These are phyloP conservation scores for Huntiella decipiens DNA, from an alignment of 2,329 filamentous ascomycete species.

Conservation along the genomic window DNA sequence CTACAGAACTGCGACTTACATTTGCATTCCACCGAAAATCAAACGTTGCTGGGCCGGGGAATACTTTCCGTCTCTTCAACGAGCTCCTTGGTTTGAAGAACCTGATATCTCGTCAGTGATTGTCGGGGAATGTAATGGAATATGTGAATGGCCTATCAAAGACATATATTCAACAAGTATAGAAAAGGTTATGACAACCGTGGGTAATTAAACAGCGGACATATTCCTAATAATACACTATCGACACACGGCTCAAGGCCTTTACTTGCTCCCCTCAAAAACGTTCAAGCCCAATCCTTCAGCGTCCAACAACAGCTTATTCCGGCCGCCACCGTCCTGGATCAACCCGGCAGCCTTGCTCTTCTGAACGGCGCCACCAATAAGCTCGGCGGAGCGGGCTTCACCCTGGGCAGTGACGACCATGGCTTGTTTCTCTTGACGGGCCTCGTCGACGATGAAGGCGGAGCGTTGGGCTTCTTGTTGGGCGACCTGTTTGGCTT, in stretches of 20 bases:
- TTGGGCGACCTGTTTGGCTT: conserved; percentile 57
- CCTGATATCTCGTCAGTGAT: conserved; percentile 28
- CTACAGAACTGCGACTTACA: conserved; percentile 37
- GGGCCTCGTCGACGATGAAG: conserved; percentile 95
- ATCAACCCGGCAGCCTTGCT: conserved; percentile 75
- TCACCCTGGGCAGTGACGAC: conserved; percentile 98
- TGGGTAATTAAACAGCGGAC: conserved; percentile 5
- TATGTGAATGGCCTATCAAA: too few species aligned
- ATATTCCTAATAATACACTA: conserved; percentile 8
- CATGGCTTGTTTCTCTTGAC: conserved; percentile 98
- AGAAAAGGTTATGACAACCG: too few species aligned
- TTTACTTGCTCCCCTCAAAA: conserved; percentile 25
- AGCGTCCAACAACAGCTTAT: conserved; percentile 84
- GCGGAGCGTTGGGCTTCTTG: conserved; percentile 95
- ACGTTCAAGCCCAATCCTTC: conserved; percentile 87
- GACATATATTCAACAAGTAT: too few species aligned
- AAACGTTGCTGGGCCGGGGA: conserved; percentile 84
- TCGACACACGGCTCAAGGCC: conserved; percentile 1
- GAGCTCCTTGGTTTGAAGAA: conserved; percentile 92
- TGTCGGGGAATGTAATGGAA: too few species aligned
- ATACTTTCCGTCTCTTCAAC: conserved; percentile 99
- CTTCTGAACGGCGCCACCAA: conserved; percentile 99
- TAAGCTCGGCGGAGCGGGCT: conserved; percentile 89
- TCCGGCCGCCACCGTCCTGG: conserved; percentile 69
- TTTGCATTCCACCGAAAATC: conserved; percentile 95